These are phyloP conservation scores for Pestalotiopsis fici DNA, from an alignment of 2,329 filamentous ascomycete species.

Conservation along the genomic window DNA sequence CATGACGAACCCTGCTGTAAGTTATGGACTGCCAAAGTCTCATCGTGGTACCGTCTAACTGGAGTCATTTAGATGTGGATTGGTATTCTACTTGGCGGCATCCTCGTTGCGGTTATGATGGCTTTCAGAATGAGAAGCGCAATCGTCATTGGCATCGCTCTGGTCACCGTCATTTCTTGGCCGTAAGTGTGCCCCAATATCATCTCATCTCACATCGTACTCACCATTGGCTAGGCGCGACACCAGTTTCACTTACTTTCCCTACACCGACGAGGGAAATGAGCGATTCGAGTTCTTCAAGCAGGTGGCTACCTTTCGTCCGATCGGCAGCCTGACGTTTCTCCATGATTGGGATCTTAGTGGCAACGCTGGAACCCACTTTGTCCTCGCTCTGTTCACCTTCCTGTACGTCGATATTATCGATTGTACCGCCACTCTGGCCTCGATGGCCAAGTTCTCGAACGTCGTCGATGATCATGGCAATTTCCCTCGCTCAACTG, in stretches of 20 bases:
- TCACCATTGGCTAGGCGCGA: slow-evolving; percentile 47
- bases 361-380: slow-evolving; percentile 57
- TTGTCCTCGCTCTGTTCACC: slow-evolving; percentile 72
- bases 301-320: slow-evolving; percentile 70
- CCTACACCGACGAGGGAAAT: slow-evolving; percentile 64
- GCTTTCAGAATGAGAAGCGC: slow-evolving; percentile 75
- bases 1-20: slow-evolving; percentile 75
- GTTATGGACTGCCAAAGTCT: slow-evolving; percentile 13
- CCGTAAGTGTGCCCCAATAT: slow-evolving; percentile 49
- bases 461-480: slow-evolving; percentile 66
- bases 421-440: slow-evolving; percentile 75
- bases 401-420: slow-evolving; percentile 82
- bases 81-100: slow-evolving; percentile 77
- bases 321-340: slow-evolving; percentile 63
- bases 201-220: slow-evolving; percentile 10
- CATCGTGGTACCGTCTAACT: neutral
- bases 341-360: slow-evolving; percentile 68
- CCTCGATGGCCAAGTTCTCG: slow-evolving; percentile 80
- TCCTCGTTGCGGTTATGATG: slow-evolving; percentile 81
- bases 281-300: slow-evolving; percentile 72
- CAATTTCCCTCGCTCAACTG: slow-evolving; percentile 84
- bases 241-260: slow-evolving; percentile 74
- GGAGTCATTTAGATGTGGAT: slow-evolving; percentile 68
- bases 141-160: slow-evolving; percentile 71
- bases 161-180: slow-evolving; percentile 76